Base-by-base conservation (phyloP, 257 asterid species). In the Petunia secreta region DNA sequence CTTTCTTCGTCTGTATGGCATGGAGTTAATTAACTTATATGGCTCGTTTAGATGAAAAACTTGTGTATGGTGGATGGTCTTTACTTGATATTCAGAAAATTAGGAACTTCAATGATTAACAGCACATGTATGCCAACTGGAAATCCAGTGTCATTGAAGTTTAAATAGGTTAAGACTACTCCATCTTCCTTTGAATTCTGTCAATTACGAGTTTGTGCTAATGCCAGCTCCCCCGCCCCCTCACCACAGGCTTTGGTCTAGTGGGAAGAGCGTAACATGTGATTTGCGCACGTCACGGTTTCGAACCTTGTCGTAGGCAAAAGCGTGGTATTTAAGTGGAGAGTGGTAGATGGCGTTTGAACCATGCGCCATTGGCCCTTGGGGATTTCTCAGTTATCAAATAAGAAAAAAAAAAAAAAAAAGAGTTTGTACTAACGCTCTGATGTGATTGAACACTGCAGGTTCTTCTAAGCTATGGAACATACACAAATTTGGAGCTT, bases 381-480 rank as follows among this genome's bases (percentile, higher is more conserved):
- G 25, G 25, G 25, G 25, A 25, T 25, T 25, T 25, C 25, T 25
- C 25, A 25, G 25, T 25, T 25, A 25, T 25, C 25, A 25, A 25
- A 25, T 25, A 25, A 25, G 25, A 25, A 25, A 25, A 25, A 25
- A 25, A 25, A 25, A 25, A 25, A 25, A 25, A 25, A 25, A 54
- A 41, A 40, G 54, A 52, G 76, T 15, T 25, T 4, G 63, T 41
- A 4, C 36, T 78, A 37, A 8, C 53, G 60, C 50, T 5, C 13
- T 57, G 2, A 13, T 46, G 50, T 48, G 75, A 77, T 75, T 43
- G 13, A 44, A 43, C 2, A 8, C 25, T 83, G 48, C 89, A 93
- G 99, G 94, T 95, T 88, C 96, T 95, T 84, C 87, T 95, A 78
- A 91, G 97, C 88, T 95, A 95, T n/a, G 99, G 98, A 34, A 87